Conservation (phyloP, 1,139 yeast genomes). For the Yamadazyma atmosphaerica region DNA sequence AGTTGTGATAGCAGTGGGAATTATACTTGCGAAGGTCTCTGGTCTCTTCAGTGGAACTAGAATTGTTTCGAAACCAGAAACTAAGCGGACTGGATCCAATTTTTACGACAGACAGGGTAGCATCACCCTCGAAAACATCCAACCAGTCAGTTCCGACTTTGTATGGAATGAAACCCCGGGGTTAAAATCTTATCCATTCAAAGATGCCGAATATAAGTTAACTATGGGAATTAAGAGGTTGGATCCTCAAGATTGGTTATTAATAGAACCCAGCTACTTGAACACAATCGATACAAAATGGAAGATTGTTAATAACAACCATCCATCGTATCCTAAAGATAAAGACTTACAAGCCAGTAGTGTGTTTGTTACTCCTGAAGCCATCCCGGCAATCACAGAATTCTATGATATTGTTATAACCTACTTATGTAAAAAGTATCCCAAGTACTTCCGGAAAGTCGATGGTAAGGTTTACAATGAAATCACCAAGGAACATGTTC, state of each 20-base stretch:
- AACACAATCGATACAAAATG: conserved; percentile 44
- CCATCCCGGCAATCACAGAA: conserved; percentile 53
- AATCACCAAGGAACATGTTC: conserved; percentile 42
- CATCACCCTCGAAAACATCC: conserved; percentile 12
- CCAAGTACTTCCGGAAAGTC: conserved; percentile 49
- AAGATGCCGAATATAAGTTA: conserved; percentile 59
- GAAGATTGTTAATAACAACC: conserved; percentile 36
- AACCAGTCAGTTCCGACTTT: conserved; percentile 17
- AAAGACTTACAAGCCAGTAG: conserved; percentile 31
- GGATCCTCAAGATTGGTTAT: conserved; percentile 61
- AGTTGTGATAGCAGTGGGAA: not conserved
- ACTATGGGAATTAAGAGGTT: conserved; percentile 67
- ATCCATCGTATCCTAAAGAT: conserved; percentile 35
- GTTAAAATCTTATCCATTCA: conserved; percentile 33
- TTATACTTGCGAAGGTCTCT: not conserved
- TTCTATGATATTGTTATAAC: conserved; percentile 50
- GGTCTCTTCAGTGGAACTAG: not conserved
- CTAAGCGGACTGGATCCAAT: not conserved
- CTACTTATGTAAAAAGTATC: conserved; percentile 57
- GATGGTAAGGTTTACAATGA: conserved; percentile 38
- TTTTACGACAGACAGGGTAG: conserved; percentile 5
- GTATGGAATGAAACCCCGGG: conserved; percentile 19
- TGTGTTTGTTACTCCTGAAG: conserved; percentile 41
- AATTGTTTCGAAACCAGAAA: not conserved
- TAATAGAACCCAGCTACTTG: conserved; percentile 64